Conservation (phyloP, 768 basidiomycete species). For the Mycena galericulata region DNA sequence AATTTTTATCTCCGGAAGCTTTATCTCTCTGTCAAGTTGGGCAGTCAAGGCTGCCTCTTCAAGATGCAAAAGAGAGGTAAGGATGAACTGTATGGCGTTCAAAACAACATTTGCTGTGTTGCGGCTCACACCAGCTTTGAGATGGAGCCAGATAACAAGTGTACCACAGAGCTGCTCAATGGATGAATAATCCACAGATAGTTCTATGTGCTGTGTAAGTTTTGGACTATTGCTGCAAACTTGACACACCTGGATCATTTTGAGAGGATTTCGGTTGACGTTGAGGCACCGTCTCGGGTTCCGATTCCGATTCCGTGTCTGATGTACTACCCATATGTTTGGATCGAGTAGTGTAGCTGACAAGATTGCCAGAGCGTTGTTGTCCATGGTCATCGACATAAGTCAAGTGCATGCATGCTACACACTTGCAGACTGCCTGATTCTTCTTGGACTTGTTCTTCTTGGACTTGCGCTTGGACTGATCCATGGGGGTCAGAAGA, state of each 20-base stretch:
- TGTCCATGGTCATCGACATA: too few relatives aligned
- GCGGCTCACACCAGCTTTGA: constrained; percentile 1
- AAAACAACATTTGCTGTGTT: constrained; percentile 3
- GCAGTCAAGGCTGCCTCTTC: neutral
- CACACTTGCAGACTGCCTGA: too few relatives aligned
- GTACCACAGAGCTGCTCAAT: neutral
- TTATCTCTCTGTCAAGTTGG: neutral
- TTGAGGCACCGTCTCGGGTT: too few relatives aligned
- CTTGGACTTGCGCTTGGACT: too few relatives aligned
- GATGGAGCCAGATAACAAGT: constrained; percentile 15
- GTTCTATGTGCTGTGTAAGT: neutral
- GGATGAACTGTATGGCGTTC: constrained; percentile 13
- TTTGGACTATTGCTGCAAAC: neutral
- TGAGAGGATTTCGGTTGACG: too few relatives aligned
- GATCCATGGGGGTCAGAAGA: too few relatives aligned
- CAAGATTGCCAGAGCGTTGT: too few relatives aligned
- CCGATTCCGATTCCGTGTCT: too few relatives aligned
- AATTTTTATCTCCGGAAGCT: constrained; percentile 3
- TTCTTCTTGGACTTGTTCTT: too few relatives aligned
- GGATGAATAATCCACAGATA: neutral
- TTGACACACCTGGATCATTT: too few relatives aligned
- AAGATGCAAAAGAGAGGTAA: neutral
- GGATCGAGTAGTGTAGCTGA: neutral
- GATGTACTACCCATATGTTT: neutral
- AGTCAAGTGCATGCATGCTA: too few relatives aligned